A percentile compares a stretch with the other conserved stretches of the same genome.
Evolutionary conservation across 2,329 filamentous ascomycete genomes (phyloP).

Genomic region (Trichocomaceae sp.): DNA sequence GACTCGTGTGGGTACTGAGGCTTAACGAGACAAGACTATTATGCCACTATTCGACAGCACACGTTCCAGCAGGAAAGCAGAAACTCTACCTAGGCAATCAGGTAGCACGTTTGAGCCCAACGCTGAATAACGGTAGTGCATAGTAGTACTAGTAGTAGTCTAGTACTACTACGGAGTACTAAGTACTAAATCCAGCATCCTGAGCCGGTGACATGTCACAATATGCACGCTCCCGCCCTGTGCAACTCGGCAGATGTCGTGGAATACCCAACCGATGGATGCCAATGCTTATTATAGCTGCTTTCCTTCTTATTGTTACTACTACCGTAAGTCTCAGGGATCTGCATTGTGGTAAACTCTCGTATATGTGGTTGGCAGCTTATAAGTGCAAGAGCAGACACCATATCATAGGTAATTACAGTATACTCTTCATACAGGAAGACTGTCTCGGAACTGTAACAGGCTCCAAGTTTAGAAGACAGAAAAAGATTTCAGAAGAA

Average conservation of each 20-base stretch:
- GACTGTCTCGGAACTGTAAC: not conserved
- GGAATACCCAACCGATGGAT: no score
- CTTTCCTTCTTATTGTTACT: not conserved
- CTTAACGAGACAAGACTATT: no score
- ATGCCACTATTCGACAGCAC: not conserved
- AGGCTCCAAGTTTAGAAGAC: not conserved
- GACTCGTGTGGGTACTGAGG: not conserved
- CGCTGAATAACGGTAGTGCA: not conserved
- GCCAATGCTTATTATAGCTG: not conserved
- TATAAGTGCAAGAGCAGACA: no score
- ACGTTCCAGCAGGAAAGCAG: no score
- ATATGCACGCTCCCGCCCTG: no score
- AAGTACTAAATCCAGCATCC: no score
- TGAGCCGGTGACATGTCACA: not conserved
- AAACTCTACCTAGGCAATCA: not conserved
- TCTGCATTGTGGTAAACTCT: no score
- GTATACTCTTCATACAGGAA: slow-evolving; percentile 7
- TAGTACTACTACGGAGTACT: no score
- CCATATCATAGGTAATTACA: no score
- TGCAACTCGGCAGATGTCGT: not conserved
- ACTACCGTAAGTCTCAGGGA: no score
- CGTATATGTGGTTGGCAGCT: no score
- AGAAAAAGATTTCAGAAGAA: slow-evolving; percentile 14
- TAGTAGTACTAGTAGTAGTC: not conserved
- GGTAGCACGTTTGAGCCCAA: not conserved